Evolutionary conservation across 805 yeast species (phyloP), one percentile per base, ranked within the genome.

Genomic region (Wickerhamiella qilinensis): DNA sequence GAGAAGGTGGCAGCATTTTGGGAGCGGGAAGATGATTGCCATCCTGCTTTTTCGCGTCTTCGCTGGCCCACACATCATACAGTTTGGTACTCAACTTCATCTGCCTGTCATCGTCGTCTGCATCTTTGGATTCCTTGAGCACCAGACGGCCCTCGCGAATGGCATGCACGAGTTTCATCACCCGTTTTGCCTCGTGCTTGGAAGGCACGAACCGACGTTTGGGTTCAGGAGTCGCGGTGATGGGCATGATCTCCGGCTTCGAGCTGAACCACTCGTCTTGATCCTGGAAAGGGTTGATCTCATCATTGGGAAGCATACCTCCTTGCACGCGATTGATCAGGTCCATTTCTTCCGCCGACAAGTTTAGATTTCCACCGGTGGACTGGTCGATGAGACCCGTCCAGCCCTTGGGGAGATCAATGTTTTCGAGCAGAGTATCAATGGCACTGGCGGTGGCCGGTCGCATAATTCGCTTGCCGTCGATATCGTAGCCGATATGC

Each of bases 381-480:
- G 76, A 70, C 52, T 82, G 79, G 59, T 91, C 97, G 44, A 88
- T 63, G 44, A 91, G 67, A 35, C 99, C 99, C 14, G 98, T 91
- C 97, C 97, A 91, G 20, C 98, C 98, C 60, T 83, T 93, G 12
- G 98, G 98, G 46, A 91, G 66, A 44, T 91, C 99, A 43, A 91
- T 91, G 22, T 76, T 67, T 53, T 88, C 98, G 46, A 91, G 64
- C 45, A 91, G 68, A 52, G 78, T 80, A 53, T 91, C 97, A 47
- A 91, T 68, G 1, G 97, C 98, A 41, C 93, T 75, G 12, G 96
- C 94, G 52, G 83, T 79, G 8, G 97, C 98, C 11, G 99, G 99
- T 58, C 99, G 75, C 97, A 91, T 88, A 54, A 91, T 86, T 55
- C 98, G 74, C 57, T 86, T 88, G 53, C 99, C 98, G 56, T 91